Percentiles rank a stretch among this genome's conserved stretches.
These are phyloP conservation scores for Trypanosoma caninum DNA, from an alignment of 208 protist genomes.

Conservation along the genomic window DNA sequence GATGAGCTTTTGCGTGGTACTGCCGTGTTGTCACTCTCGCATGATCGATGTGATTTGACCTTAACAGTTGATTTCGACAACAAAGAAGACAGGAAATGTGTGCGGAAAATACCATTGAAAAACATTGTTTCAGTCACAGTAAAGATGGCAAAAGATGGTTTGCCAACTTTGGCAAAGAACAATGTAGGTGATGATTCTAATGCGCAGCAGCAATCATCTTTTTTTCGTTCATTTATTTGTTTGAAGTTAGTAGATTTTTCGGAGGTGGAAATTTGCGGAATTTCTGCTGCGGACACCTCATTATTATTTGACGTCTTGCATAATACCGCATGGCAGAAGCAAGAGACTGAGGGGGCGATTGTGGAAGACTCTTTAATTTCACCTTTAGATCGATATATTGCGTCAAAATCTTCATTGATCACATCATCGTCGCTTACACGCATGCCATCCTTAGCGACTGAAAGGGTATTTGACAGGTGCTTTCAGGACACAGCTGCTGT, in stretches of 20 bases:
- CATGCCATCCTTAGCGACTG: too few species aligned
- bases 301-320: background rate
- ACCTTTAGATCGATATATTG: slow-evolving; percentile 10
- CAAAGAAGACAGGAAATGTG: background rate
- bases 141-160: background rate
- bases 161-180: background rate
- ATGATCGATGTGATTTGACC: background rate
- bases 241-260: background rate
- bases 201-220: background rate
- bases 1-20: background rate
- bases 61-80: background rate
- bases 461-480: too few species aligned
- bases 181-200: background rate
- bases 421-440: background rate
- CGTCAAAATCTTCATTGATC: background rate
- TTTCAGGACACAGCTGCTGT: too few species aligned
- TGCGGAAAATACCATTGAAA: background rate
- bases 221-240: background rate
- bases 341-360: background rate
- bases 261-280: slow-evolving; percentile 6
- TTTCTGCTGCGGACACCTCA: background rate
- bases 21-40: background rate
- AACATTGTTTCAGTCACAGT: slow-evolving; percentile 8
- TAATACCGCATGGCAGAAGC: background rate
- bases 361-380: background rate